phyloP scores from a whole-genome alignment of 2,329 filamentous ascomycete genomes.

The Venturia oleaginea region DNA sequence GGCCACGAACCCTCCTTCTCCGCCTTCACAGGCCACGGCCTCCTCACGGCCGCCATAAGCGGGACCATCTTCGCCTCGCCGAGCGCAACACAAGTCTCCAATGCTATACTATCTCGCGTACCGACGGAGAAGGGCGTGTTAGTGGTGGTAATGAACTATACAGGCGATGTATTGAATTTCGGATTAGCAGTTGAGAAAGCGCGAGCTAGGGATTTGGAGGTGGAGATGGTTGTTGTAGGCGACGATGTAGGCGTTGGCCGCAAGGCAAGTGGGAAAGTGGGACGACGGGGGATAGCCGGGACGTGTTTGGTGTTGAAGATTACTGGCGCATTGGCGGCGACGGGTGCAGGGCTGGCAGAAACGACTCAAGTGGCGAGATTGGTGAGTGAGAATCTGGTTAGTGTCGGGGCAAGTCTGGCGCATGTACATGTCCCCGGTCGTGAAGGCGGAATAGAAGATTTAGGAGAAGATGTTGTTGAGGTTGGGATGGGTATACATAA shows the following conservation, averaged over 20 bases:
- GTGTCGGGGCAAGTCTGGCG: slow-evolving; percentile 74
- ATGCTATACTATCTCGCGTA: slow-evolving; percentile 64
- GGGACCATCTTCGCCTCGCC: slow-evolving; percentile 24
- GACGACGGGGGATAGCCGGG: slow-evolving; percentile 80
- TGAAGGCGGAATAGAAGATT: slow-evolving; percentile 42
- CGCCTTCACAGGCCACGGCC: slow-evolving; percentile 19
- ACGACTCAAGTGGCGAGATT: slow-evolving; percentile 64
- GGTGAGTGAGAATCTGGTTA: slow-evolving; percentile 67
- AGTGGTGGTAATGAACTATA: slow-evolving; percentile 95
- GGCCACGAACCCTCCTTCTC: slow-evolving; percentile 23
- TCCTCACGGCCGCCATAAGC: slow-evolving; percentile 20
- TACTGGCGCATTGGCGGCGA: slow-evolving; percentile 69
- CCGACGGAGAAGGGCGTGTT: slow-evolving; percentile 65
- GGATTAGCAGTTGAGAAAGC: slow-evolving; percentile 91
- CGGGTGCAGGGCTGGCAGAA: slow-evolving; percentile 54
- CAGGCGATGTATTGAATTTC: slow-evolving; percentile 70
- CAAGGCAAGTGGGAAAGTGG: slow-evolving; percentile 78
- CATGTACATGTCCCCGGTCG: slow-evolving; percentile 92
- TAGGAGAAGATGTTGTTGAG: slow-evolving; percentile 53
- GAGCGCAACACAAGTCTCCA: slow-evolving; percentile 34
- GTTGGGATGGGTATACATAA: slow-evolving; percentile 53
- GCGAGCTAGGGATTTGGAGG: slow-evolving; percentile 63
- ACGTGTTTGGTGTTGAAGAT: slow-evolving; percentile 91
- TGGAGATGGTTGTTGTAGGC: slow-evolving; percentile 84
- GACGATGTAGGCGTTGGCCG: slow-evolving; percentile 89